Percentiles rank a stretch among this genome's conserved stretches.
These are phyloP conservation scores for Aristolochia contorta DNA, from an alignment of 164 flowering plant genomes.

Conservation along the genomic window DNA sequence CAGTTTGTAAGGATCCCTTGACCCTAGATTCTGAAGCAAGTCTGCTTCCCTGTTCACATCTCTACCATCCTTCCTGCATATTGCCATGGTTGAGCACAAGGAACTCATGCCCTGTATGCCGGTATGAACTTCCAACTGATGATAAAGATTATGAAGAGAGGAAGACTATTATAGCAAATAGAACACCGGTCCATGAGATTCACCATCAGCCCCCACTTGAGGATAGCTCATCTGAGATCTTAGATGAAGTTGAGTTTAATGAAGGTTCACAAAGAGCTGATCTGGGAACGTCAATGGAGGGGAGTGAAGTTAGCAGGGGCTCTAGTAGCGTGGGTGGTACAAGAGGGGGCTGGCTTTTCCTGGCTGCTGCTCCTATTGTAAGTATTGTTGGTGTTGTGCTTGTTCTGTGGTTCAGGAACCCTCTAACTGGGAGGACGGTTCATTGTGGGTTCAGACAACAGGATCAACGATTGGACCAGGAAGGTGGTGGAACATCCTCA, in stretches of 20 bases:
- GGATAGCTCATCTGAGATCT: conserved; percentile 31
- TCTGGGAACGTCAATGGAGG: conserved; percentile 5
- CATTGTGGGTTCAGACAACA: conserved; percentile 10
- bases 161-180: conserved; percentile 17
- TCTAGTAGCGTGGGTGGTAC: conserved; percentile 11
- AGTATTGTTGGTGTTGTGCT: conserved; percentile 68
- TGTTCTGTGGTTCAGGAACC: conserved; percentile 58
- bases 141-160: conserved; percentile 62
- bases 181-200: conserved; percentile 15
- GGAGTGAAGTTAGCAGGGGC: conserved; percentile 7
- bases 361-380: conserved; percentile 71
- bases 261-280: conserved; percentile 20
- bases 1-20: conserved; percentile 72
- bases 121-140: conserved; percentile 90
- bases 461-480: conserved; percentile 14
- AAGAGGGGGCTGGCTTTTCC: conserved; percentile 56
- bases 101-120: conserved; percentile 88
- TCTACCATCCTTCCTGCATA: conserved; percentile 79
- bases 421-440: conserved; percentile 23
- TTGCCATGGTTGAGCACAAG: conserved; percentile 78
- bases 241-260: conserved; percentile 17
- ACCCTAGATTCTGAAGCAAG: conserved; percentile 43
- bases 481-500: conserved; percentile 12
- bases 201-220: conserved; percentile 24
- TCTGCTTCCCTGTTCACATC: conserved; percentile 76